Evolutionary conservation across 2,329 filamentous ascomycete species (phyloP).

Genomic region (Ceratocystis harringtonii): DNA sequence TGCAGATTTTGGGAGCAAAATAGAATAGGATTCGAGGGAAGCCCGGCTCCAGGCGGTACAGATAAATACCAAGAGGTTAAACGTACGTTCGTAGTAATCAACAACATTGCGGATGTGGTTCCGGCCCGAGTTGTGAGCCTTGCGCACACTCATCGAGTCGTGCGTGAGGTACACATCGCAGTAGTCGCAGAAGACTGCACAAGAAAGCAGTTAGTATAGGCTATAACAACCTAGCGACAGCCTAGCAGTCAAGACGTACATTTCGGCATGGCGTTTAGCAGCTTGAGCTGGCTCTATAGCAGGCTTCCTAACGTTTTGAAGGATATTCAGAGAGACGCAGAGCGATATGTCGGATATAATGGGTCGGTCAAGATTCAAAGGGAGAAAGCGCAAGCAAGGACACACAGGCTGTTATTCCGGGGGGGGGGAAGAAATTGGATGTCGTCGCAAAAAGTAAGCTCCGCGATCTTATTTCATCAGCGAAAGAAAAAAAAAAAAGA

Average conservation of each 20-base stretch:
- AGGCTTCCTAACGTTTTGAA: conserved; percentile 18
- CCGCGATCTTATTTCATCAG: not conserved
- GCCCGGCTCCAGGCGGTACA: too few relatives aligned
- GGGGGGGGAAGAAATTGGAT: not conserved
- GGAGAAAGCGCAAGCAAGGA: not conserved
- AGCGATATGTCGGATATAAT: not conserved
- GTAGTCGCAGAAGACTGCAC: conserved; percentile 53
- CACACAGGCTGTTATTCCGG: not conserved
- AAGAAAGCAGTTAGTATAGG: conserved; percentile 16
- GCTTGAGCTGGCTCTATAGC: not conserved
- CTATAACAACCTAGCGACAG: conserved; percentile 6
- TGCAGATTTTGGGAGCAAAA: too few relatives aligned
- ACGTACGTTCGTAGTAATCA: conserved; percentile 88
- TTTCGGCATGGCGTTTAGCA: conserved; percentile 3
- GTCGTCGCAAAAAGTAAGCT: not conserved
- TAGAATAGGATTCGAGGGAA: too few relatives aligned
- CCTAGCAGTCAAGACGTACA: conserved; percentile 18
- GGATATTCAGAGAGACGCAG: not conserved
- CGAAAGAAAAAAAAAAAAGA: not conserved
- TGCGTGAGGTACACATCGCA: conserved; percentile 99
- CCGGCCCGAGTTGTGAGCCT: conserved; percentile 90
- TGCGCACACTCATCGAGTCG: conserved; percentile 98
- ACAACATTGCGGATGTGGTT: conserved; percentile 97
- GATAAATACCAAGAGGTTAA: not conserved
- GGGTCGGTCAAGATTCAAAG: not conserved